A percentile compares a stretch with the other conserved stretches of the same genome.
Evolutionary conservation across 1,284 basidiomycete genomes (phyloP).

Genomic region (Farysia itapuensis): DNA sequence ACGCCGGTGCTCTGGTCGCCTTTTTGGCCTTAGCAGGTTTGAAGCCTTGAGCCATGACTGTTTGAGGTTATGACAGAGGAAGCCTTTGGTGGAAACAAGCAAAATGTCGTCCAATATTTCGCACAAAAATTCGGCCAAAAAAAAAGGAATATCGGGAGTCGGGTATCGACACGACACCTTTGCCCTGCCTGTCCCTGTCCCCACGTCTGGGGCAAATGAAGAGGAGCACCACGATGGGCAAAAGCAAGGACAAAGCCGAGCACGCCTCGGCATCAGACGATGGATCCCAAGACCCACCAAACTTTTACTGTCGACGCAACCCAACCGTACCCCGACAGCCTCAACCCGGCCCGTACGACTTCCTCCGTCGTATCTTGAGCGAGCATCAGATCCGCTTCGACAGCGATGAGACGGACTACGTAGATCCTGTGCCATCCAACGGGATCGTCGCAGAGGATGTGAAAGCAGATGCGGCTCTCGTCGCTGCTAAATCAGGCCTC

Average conservation of each 20-base stretch:
- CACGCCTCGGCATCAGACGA: neutral
- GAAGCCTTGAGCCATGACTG: slow-evolving; percentile 51
- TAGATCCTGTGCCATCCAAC: neutral
- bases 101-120: too few relatives aligned
- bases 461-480: slow-evolving; percentile 11
- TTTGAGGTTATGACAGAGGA: too few relatives aligned
- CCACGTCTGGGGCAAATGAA: too few relatives aligned
- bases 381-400: slow-evolving; percentile 18
- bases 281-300: slow-evolving; percentile 6
- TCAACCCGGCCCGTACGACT: slow-evolving; percentile 27
- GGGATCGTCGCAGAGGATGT: slow-evolving; percentile 10
- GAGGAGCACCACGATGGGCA: slow-evolving; percentile 21
- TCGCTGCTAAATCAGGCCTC: slow-evolving; percentile 25
- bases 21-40: slow-evolving; percentile 39
- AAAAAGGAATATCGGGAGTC: too few relatives aligned
- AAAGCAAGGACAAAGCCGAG: slow-evolving; percentile 13
- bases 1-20: slow-evolving; percentile 11
- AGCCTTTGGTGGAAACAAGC: too few relatives aligned
- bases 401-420: neutral
- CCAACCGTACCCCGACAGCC: slow-evolving; percentile 26
- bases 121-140: too few relatives aligned
- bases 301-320: slow-evolving; percentile 36
- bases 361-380: slow-evolving; percentile 31
- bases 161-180: too few relatives aligned
- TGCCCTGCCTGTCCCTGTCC: too few relatives aligned